Percentiles rank a stretch among this genome's conserved stretches.
phyloP scores from a whole-genome alignment of 768 basidiomycete genomes.

The Exsudoporus frostii region DNA sequence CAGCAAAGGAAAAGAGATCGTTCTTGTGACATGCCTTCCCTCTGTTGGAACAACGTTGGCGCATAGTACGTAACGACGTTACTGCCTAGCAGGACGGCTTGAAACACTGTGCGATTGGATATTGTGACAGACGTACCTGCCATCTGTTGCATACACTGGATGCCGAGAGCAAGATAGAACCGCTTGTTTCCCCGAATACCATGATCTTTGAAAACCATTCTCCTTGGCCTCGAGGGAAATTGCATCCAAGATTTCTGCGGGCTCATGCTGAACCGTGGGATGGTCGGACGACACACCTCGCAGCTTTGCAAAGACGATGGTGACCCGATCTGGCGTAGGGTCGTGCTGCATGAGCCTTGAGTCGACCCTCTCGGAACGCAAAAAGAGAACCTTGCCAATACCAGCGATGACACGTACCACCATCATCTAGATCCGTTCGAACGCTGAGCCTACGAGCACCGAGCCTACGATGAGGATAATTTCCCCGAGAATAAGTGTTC shows the following conservation, averaged over 20 bases:
- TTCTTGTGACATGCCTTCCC: not conserved
- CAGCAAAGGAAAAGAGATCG: not conserved
- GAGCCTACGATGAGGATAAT: slow-evolving; percentile 8
- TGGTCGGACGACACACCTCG: not conserved
- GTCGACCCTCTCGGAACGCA: not conserved
- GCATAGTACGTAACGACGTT: not conserved
- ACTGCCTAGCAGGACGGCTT: not conserved
- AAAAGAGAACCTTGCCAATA: not conserved
- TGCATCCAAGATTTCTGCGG: not conserved
- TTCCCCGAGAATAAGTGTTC: slow-evolving; percentile 9
- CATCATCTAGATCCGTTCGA: slow-evolving; percentile 14
- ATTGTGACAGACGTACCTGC: not conserved
- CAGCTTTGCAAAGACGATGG: not conserved
- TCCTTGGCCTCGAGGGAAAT: not conserved
- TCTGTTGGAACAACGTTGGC: not conserved
- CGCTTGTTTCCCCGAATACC: not conserved
- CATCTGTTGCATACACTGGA: not conserved
- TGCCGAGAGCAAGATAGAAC: not conserved
- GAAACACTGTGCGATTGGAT: not conserved
- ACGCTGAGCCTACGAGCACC: slow-evolving; percentile 11
- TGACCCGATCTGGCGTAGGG: not conserved
- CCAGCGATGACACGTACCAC: slow-evolving; percentile 9
- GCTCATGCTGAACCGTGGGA: not conserved
- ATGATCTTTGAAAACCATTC: not conserved
- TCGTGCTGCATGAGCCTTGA: not conserved